A percentile compares a stretch with the other conserved stretches of the same genome.
phyloP scores from a whole-genome alignment of 345 rosid genomes.

The Brassica juncea region DNA sequence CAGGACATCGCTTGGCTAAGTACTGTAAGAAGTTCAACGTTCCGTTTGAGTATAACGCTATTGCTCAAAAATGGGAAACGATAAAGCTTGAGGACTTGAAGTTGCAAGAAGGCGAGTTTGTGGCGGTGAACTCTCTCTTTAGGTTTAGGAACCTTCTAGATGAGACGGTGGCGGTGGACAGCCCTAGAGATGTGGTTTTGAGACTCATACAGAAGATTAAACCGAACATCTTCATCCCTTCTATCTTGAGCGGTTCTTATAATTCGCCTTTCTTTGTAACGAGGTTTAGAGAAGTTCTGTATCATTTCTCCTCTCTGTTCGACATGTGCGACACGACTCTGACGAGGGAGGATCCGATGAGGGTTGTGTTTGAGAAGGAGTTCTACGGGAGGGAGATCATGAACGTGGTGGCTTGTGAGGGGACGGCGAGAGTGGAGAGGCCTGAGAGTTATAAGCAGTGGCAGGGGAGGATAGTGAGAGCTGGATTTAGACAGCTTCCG shows the following conservation, averaged over 20 bases:
- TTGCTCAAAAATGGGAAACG: slow-evolving; percentile 74
- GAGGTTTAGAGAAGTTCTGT: slow-evolving; percentile 71
- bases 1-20: slow-evolving; percentile 67
- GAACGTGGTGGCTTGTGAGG: slow-evolving; percentile 76
- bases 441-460: slow-evolving; percentile 88
- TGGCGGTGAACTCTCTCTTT: slow-evolving; percentile 62
- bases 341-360: slow-evolving; percentile 47
- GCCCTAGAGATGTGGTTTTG: slow-evolving; percentile 64
- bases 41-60: slow-evolving; percentile 74
- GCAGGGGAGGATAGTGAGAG: slow-evolving; percentile 58
- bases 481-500: slow-evolving; percentile 65
- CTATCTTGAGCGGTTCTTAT: slow-evolving; percentile 57
- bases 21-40: slow-evolving; percentile 61
- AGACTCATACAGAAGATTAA: slow-evolving; percentile 58
- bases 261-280: slow-evolving; percentile 72
- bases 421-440: slow-evolving; percentile 73
- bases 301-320: slow-evolving; percentile 65
- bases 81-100: slow-evolving; percentile 63
- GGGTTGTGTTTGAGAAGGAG: slow-evolving; percentile 69
- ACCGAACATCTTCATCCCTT: slow-evolving; percentile 56
- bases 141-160: slow-evolving; percentile 68
- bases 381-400: slow-evolving; percentile 61
- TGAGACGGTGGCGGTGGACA: slow-evolving; percentile 55
- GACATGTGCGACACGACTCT: slow-evolving; percentile 58
- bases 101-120: slow-evolving; percentile 50